These are phyloP conservation scores for Chlorella sorokiniana DNA, from an alignment of 139 green algal species.

Conservation along the genomic window DNA sequence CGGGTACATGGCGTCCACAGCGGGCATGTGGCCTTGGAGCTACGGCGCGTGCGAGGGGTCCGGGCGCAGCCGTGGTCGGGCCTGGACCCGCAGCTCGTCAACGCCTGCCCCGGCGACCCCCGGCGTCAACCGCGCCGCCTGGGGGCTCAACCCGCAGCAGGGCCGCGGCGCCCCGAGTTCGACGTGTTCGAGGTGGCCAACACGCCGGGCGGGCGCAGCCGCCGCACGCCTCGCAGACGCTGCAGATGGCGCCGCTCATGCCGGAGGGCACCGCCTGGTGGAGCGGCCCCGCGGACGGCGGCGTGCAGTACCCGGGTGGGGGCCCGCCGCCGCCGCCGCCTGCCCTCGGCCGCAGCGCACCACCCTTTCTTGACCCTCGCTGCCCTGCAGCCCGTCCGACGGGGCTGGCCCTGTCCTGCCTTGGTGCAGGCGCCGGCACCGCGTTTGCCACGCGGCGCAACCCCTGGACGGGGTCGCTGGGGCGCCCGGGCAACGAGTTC, in stretches of 20 bases:
- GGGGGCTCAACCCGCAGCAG: constrained; percentile 19
- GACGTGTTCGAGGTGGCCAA: constrained; percentile 55
- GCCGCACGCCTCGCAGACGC: constrained; percentile 44
- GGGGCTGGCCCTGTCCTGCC: background rate
- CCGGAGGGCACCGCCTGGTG: constrained; percentile 39
- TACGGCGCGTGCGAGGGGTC: constrained; percentile 51
- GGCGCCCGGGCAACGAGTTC: constrained; percentile 43
- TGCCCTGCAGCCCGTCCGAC: background rate
- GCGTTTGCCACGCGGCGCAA: constrained; percentile 29
- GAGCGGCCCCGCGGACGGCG: background rate
- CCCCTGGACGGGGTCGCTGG: constrained; percentile 17
- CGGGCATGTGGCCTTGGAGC: constrained; percentile 54
- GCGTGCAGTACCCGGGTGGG: constrained; percentile 39
- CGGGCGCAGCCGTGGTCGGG: constrained; percentile 30
- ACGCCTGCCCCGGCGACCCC: constrained; percentile 18
- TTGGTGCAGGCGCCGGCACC: background rate
- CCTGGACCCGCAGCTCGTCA: constrained; percentile 3
- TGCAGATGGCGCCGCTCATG: constrained; percentile 56
- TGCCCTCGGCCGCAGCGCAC: background rate
- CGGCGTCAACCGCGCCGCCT: background rate
- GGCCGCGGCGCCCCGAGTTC: constrained; percentile 55
- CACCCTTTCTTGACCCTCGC: no score
- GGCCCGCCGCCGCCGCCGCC: background rate
- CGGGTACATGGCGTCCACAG: constrained; percentile 46
- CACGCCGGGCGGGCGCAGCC: background rate